Conservation (phyloP, 2,329 filamentous ascomycete genomes). For the Escovopsis sp. region DNA sequence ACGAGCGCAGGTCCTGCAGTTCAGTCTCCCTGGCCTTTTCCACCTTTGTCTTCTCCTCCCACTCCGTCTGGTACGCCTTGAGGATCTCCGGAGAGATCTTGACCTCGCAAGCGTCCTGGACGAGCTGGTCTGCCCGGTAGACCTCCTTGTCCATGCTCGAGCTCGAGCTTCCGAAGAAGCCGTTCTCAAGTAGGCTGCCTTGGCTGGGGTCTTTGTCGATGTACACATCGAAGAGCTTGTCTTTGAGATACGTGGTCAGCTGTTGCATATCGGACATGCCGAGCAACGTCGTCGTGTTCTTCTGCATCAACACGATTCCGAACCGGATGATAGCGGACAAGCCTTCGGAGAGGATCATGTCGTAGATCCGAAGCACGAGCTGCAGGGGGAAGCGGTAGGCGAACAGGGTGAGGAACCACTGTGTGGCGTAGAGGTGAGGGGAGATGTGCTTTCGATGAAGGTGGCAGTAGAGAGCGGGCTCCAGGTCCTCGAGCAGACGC, state of each 20-base stretch:
- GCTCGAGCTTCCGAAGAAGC: slow-evolving; percentile 89
- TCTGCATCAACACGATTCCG: slow-evolving; percentile 89
- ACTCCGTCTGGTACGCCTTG: slow-evolving; percentile 67
- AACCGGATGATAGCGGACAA: slow-evolving; percentile 89
- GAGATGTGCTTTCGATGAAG: slow-evolving; percentile 76
- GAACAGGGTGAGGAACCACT: slow-evolving; percentile 98
- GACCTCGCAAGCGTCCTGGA: slow-evolving; percentile 81
- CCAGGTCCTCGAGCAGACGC: slow-evolving; percentile 79
- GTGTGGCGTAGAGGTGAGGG: slow-evolving; percentile 87
- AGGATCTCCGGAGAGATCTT: slow-evolving; percentile 74
- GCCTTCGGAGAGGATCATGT: slow-evolving; percentile 86
- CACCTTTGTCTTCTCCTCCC: slow-evolving; percentile 76
- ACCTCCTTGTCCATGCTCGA: slow-evolving; percentile 87
- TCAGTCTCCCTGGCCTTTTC: slow-evolving; percentile 77
- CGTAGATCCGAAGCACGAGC: slow-evolving; percentile 90
- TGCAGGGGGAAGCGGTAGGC: slow-evolving; percentile 95
- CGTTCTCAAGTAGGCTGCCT: slow-evolving; percentile 86
- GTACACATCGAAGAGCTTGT: slow-evolving; percentile 90
- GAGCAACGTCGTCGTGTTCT: slow-evolving; percentile 67
- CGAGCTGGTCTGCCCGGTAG: slow-evolving; percentile 84
- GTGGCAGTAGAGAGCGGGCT: slow-evolving; percentile 90
- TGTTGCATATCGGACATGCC: slow-evolving; percentile 82
- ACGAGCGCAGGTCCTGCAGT: slow-evolving; percentile 54
- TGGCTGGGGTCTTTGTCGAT: slow-evolving; percentile 88
- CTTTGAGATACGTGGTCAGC: slow-evolving; percentile 80